phyloP scores from a whole-genome alignment of 192 early-diverging fungal species.

The Linderina pennispora region DNA sequence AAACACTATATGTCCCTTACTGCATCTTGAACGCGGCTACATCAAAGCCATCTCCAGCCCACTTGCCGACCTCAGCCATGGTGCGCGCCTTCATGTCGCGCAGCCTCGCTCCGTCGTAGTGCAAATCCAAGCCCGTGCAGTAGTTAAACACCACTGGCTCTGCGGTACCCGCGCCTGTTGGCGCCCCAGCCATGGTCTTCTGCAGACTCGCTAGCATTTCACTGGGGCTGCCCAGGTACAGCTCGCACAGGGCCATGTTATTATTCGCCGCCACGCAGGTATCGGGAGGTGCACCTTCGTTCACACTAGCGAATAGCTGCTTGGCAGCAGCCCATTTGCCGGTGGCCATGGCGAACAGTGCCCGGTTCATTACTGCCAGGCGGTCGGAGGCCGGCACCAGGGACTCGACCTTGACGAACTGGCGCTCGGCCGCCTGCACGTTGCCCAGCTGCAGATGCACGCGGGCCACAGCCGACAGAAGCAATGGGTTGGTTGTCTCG shows the following conservation, averaged over 20 bases:
- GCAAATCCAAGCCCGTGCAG: slow-evolving; percentile 38
- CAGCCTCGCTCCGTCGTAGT: slow-evolving; percentile 25
- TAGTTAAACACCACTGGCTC: slow-evolving; percentile 42
- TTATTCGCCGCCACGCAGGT: slow-evolving; percentile 29
- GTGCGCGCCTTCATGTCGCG: slow-evolving; percentile 31
- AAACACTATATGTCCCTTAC: slow-evolving; percentile 8
- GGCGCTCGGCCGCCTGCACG: slow-evolving; percentile 11
- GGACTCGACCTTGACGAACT: slow-evolving; percentile 16
- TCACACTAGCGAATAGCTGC: slow-evolving; percentile 10
- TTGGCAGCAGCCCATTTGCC: slow-evolving; percentile 29
- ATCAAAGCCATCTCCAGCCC: slow-evolving; percentile 42
- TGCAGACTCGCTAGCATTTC: slow-evolving; percentile 25
- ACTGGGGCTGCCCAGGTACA: slow-evolving; percentile 39
- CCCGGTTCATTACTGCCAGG: slow-evolving; percentile 28
- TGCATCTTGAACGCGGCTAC: slow-evolving; percentile 23
- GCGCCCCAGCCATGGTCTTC: slow-evolving; percentile 18
- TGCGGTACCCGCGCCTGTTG: slow-evolving; percentile 25
- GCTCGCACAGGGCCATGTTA: slow-evolving; percentile 31
- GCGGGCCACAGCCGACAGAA: slow-evolving; percentile 28
- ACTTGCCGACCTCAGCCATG: slow-evolving; percentile 32
- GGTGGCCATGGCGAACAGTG: slow-evolving; percentile 22
- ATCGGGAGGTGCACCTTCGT: slow-evolving; percentile 3
- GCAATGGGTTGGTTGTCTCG: slow-evolving; percentile 1
- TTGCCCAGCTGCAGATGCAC: slow-evolving; percentile 32
- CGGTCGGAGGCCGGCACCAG: slow-evolving; percentile 8